Evolutionary conservation across 2,329 filamentous ascomycete genomes (phyloP), one percentile per base, ranked within the genome.

Genomic region (Endoconidiophora polonica): DNA sequence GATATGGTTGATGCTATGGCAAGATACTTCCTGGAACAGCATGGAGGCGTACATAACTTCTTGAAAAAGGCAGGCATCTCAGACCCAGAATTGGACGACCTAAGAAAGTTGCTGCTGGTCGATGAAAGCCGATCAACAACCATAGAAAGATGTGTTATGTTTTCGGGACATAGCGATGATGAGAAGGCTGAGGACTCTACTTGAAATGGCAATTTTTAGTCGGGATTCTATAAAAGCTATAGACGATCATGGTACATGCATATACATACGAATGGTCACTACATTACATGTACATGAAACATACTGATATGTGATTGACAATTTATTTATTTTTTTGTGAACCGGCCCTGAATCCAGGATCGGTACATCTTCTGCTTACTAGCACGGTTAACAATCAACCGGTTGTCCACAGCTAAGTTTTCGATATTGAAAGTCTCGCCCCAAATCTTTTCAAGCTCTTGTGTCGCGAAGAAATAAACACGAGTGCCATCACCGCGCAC

Each of bases 311-410:
- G 9, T 40, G 38, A 14, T 52, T 45, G 22, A 24, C 9, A 46
- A 23, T 29, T 44, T 26, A 53, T 52, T 52, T 65, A 61, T 67
- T 70, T 72, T 67, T 88, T 90, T 59, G 72, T 77, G 63, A 91
- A 93, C 3, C 79, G 77, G 26, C 83, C 86, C 65, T 93, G 86
- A 62, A 93, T 77, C 87, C 91, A 98, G 69, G 90, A 96, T 54
- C 91, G 79, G 65, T 96, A 96, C 91, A 98, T 98, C 68, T 96
- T 98, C 45, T 94, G 70, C 66, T 87, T 83, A 59, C 81, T 77
- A 49, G 88, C 85, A 56, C 91, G 78, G 63, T 98, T 98, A 50
- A 98, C 86, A 50, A 98, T 73, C 69, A 98, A 73, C 53, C 91
- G 79, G 56, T 86, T 79, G 62, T 98, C 91, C 50, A 90, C 74